A percentile compares a stretch with the other conserved stretches of the same genome.
These are phyloP conservation scores for Puccinia triticina DNA, from an alignment of 1,284 basidiomycete genomes.

Conservation along the genomic window DNA sequence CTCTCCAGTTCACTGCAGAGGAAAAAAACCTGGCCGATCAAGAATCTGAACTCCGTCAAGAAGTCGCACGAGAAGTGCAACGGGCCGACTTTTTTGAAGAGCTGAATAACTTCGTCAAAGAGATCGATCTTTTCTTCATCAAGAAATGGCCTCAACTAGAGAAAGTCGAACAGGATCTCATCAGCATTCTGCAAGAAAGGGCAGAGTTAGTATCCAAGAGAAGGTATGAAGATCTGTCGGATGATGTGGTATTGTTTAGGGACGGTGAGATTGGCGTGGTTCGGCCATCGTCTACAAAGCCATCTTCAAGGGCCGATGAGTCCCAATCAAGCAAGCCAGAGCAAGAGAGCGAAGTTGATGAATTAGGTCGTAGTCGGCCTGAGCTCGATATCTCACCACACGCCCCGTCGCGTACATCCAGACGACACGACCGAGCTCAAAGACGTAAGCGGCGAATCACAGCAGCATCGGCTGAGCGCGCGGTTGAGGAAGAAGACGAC, in stretches of 20 bases:
- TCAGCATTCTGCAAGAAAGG: slow-evolving; percentile 75
- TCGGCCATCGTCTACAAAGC: slow-evolving; percentile 27
- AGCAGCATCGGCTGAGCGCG: slow-evolving; percentile 55
- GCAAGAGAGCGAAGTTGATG: slow-evolving; percentile 65
- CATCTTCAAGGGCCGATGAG: neutral
- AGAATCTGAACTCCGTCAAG: slow-evolving; percentile 75
- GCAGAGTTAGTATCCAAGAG: slow-evolving; percentile 71
- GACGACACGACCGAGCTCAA: slow-evolving; percentile 54
- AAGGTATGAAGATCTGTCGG: slow-evolving; percentile 73
- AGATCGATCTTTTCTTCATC: slow-evolving; percentile 82
- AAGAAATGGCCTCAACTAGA: slow-evolving; percentile 89
- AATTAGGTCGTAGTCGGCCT: slow-evolving; percentile 64
- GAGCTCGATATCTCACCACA: slow-evolving; percentile 28
- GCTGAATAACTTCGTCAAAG: slow-evolving; percentile 84
- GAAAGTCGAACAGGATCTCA: slow-evolving; percentile 77
- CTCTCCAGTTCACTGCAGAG: slow-evolving; percentile 69
- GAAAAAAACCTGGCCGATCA: slow-evolving; percentile 72
- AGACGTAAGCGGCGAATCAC: slow-evolving; percentile 65
- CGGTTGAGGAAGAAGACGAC: slow-evolving; percentile 63
- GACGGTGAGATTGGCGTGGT: slow-evolving; percentile 62
- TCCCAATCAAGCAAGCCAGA: slow-evolving; percentile 56
- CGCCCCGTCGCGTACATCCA: slow-evolving; percentile 58
- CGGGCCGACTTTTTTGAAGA: slow-evolving; percentile 84
- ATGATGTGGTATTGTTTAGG: slow-evolving; percentile 77
- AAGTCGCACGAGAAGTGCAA: slow-evolving; percentile 76